Evolutionary conservation across 345 rosid species (phyloP).

Genomic region (Pistacia atlantica): DNA sequence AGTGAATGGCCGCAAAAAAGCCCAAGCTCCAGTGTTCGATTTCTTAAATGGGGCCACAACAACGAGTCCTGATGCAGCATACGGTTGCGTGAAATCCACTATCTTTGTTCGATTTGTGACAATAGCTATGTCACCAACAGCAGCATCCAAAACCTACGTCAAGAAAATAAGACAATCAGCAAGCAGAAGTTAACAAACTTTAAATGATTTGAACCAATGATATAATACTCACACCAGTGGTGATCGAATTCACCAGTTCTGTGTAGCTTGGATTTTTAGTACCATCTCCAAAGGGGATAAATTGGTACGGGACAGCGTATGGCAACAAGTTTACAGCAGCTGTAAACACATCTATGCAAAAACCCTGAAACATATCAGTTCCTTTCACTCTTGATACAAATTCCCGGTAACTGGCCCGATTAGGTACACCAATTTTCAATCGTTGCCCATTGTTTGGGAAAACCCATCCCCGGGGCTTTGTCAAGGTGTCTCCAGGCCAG

Average conservation of each 20-base stretch:
- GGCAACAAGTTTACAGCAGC: constrained; percentile 84
- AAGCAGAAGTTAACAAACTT: constrained; percentile 1
- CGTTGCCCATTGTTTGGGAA: constrained; percentile 88
- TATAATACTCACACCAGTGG: constrained; percentile 73
- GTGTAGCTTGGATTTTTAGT: constrained; percentile 75
- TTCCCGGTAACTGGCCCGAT: constrained; percentile 71
- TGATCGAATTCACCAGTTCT: constrained; percentile 65
- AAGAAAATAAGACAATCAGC: constrained; percentile 17
- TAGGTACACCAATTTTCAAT: constrained; percentile 80
- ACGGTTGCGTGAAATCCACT: constrained; percentile 93
- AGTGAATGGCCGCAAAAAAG: constrained; percentile 81
- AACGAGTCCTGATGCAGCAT: constrained; percentile 85
- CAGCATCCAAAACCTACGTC: constrained; percentile 80
- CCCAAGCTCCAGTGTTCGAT: constrained; percentile 87
- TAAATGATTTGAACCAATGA: constrained; percentile 11
- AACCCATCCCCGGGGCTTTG: constrained; percentile 93
- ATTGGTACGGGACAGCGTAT: constrained; percentile 75
- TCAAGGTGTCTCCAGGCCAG: constrained; percentile 91
- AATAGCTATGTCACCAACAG: constrained; percentile 86
- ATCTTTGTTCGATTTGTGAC: constrained; percentile 82
- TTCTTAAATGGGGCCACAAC: constrained; percentile 83
- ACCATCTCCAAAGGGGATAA: constrained; percentile 78
- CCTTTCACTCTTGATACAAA: constrained; percentile 73
- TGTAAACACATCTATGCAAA: constrained; percentile 86
- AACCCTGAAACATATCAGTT: constrained; percentile 71